Conservation (phyloP, 345 rosid genomes). For the Salix arbutifolia region DNA sequence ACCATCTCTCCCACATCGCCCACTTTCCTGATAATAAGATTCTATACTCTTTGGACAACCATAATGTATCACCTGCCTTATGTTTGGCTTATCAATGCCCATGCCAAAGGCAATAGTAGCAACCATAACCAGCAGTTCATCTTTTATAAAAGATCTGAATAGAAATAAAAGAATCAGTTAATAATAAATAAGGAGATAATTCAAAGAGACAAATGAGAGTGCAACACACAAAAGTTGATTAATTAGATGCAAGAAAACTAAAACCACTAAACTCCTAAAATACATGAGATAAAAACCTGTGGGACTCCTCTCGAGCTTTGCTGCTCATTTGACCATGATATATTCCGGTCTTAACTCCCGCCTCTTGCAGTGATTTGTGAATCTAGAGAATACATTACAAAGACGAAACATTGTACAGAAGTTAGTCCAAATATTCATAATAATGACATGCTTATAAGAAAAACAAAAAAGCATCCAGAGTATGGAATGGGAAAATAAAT, state of each 20-base stretch:
- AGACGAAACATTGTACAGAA: not conserved
- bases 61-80: constrained; percentile 49
- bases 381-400: constrained; percentile 22
- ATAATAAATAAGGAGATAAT: not conserved
- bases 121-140: constrained; percentile 47
- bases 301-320: constrained; percentile 41
- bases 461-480: not conserved
- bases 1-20: constrained; percentile 54
- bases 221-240: not conserved
- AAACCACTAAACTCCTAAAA: not conserved
- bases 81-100: constrained; percentile 51
- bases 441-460: not conserved
- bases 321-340: constrained; percentile 49
- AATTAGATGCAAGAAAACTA: constrained; percentile 1
- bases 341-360: constrained; percentile 41
- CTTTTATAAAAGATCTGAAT: constrained; percentile 40
- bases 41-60: constrained; percentile 49
- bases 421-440: not conserved
- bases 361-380: constrained; percentile 27
- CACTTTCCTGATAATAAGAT: constrained; percentile 51
- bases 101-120: constrained; percentile 54
- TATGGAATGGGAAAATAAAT: not conserved
- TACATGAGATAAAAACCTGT: constrained; percentile 29
- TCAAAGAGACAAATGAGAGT: not conserved
- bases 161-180: constrained; percentile 4